Conservation (phyloP, 176 grass and related monocot genomes). For the Triticum urartu region DNA sequence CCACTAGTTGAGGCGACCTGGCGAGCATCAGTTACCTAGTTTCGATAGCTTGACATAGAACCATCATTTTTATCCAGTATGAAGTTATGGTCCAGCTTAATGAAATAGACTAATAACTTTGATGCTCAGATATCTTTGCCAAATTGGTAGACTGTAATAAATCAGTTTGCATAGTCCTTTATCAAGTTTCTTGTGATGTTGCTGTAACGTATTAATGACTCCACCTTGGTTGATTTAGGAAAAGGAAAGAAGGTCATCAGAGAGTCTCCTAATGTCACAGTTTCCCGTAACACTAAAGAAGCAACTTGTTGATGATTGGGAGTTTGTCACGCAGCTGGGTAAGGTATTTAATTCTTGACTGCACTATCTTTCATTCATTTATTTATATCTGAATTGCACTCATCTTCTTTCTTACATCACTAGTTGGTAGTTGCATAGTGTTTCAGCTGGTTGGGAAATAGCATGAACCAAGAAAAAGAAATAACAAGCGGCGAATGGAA, state of each 20-base stretch:
- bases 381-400: background rate
- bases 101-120: background rate
- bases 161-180: background rate
- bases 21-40: background rate
- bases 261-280: constrained; percentile 70
- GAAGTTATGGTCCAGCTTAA: background rate
- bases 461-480: background rate
- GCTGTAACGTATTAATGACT: background rate
- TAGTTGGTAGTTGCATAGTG: background rate
- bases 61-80: background rate
- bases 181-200: background rate
- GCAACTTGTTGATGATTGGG: constrained; percentile 91
- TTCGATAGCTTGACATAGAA: background rate
- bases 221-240: constrained; percentile 38
- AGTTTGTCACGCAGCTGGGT: constrained; percentile 89
- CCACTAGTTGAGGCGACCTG: background rate
- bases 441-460: constrained; percentile 4
- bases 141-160: constrained; percentile 5
- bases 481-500: background rate
- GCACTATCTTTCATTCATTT: background rate
- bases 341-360: constrained; percentile 65
- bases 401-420: background rate
- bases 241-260: constrained; percentile 72
- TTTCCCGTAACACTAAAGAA: constrained; percentile 94
- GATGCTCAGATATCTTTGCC: constrained; percentile 3